Percentiles rank a stretch among this genome's conserved stretches.
Conservation (phyloP, 129 eudicot species). For the Tagetes erecta region DNA sequence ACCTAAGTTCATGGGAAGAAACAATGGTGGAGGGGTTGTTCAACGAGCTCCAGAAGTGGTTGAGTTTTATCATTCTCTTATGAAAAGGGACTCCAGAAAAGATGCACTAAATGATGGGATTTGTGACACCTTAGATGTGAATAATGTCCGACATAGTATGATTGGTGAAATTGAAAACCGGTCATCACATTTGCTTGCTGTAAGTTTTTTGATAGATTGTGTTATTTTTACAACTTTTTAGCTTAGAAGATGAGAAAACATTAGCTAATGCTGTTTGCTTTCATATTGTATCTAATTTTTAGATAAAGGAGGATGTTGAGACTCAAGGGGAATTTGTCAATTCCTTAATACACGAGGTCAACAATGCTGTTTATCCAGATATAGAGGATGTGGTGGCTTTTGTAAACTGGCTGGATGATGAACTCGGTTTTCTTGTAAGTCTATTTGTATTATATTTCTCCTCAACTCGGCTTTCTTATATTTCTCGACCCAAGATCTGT, state of each 20-base stretch:
- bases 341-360: constrained; percentile 77
- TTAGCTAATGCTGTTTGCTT: constrained; percentile 10
- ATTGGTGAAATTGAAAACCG: constrained; percentile 96
- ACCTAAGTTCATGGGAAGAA: constrained; percentile 49
- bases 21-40: constrained; percentile 48
- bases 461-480: background rate
- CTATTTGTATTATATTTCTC: background rate
- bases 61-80: constrained; percentile 91
- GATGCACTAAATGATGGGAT: constrained; percentile 60
- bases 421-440: constrained; percentile 90
- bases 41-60: constrained; percentile 96
- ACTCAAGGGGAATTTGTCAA: constrained; percentile 96
- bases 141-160: constrained; percentile 79
- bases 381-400: constrained; percentile 91
- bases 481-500: background rate
- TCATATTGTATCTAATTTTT: constrained; percentile 11
- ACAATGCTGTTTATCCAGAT: constrained; percentile 67
- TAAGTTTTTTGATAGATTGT: constrained; percentile 40
- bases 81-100: constrained; percentile 88
- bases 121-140: constrained; percentile 56
- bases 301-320: constrained; percentile 97
- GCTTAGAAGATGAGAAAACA: background rate
- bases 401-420: constrained; percentile 98
- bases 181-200: constrained; percentile 91
- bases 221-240: background rate